Base-by-base conservation (phyloP, 2,329 filamentous ascomycete genomes). In the Aspergillus fumigatiaffinis region DNA sequence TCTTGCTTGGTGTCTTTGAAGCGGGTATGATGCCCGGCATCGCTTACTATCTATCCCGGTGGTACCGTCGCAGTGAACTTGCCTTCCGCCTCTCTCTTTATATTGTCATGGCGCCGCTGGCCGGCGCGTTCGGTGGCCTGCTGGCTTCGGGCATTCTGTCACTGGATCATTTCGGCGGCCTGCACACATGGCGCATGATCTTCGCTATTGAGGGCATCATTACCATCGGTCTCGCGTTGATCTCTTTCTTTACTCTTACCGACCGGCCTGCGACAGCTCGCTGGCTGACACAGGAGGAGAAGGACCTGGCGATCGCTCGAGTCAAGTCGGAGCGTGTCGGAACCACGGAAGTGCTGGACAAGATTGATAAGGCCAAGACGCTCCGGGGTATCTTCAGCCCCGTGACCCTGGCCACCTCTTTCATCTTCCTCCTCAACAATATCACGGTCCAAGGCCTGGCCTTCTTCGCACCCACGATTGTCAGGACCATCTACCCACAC, bases 11-110 rank as follows among this genome's bases (percentile, higher is more conserved):
- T 9, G 72, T 88, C 10, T 90, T 90, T 57, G 89, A 92, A 71
- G 86, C 88, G 0, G 88, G 88, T 7, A 85, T 91, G 82, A 72
- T 91, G 54, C 88, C 88, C 0, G 88, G 88, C 0, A 89, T 90
- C 44, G 87, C 87, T 0, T 91, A 90, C 71, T 91, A 90, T 64
- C 74, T 90, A 21, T 87, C 83, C 0, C 78, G 87, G 52, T 91
- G 87, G 87, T 91, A 90, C 63, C 79, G 86, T n/a, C 79, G 85
- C 32, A 82, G 81, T 51, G 88, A 91, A 71, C 75, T 91, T 5
- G 81, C 84, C 0, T 89, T 89, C 69, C 81, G 87, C 0, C 75
- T 90, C 0, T 83, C 85, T 0, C 74, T 90, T 1, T 90, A 89
- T 72, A 84, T 90, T 54, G 85, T 89, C 55, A 88, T 86, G 82